Evolutionary conservation across 1,284 basidiomycete species (phyloP).

Genomic region (Malassezia pachydermatis): DNA sequence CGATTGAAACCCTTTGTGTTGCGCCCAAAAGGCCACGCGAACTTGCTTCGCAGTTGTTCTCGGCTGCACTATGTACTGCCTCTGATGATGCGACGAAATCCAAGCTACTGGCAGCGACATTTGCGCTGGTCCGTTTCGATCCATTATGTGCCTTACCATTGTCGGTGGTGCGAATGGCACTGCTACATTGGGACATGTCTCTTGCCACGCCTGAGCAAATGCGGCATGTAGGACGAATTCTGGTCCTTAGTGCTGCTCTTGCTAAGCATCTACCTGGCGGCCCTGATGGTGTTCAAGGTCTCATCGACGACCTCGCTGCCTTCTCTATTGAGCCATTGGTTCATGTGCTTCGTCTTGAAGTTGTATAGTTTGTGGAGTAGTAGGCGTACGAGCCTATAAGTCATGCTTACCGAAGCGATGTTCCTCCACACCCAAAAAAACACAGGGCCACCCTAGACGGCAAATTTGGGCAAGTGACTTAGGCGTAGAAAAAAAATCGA

Average conservation of each 20-base stretch:
- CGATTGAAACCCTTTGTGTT: neutral
- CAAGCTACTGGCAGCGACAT: neutral
- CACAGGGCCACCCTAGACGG: too few relatives aligned
- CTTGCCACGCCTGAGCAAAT: neutral
- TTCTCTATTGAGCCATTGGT: neutral
- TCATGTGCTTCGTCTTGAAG: neutral
- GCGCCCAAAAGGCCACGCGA: too few relatives aligned
- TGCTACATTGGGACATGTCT: neutral
- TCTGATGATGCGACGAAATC: neutral
- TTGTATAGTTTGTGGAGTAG: neutral
- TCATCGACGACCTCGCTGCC: neutral
- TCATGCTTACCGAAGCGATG: too few relatives aligned
- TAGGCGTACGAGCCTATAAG: too few relatives aligned
- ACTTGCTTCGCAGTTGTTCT: neutral
- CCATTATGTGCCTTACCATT: neutral
- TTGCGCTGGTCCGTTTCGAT: neutral
- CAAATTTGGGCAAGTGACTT: too few relatives aligned
- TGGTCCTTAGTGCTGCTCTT: conserved; percentile 1
- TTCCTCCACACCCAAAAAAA: too few relatives aligned
- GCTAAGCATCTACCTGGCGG: neutral
- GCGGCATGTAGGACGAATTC: neutral
- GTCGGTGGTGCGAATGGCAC: neutral
- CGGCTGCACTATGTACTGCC: neutral
- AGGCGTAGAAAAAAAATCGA: too few relatives aligned
- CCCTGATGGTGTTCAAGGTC: neutral